These are phyloP conservation scores for Nicotiana rustica DNA, from an alignment of 305 asterid genomes.

Conservation along the genomic window DNA sequence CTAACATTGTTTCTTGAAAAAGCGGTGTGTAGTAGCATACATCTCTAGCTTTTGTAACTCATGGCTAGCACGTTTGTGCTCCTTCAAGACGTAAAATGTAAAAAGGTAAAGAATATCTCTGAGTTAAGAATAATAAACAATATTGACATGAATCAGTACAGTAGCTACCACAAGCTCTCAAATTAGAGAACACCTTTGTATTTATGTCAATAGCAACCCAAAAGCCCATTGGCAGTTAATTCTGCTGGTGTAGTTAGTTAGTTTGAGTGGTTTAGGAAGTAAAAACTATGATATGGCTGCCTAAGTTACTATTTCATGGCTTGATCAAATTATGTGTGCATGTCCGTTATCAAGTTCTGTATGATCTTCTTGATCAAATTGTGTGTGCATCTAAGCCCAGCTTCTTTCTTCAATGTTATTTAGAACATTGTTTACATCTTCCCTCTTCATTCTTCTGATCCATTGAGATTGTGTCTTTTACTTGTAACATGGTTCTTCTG, in stretches of 20 bases:
- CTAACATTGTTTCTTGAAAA: neutral
- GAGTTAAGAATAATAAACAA: neutral
- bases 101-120: neutral
- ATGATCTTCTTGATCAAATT: neutral
- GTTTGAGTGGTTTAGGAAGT: conserved; percentile 6
- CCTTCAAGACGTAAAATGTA: neutral
- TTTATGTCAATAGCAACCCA: neutral
- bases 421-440: neutral
- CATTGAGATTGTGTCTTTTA: neutral
- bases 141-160: neutral
- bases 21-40: conserved; percentile 4
- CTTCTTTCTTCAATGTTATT: neutral
- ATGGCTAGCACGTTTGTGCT: neutral
- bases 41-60: neutral
- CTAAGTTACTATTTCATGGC: neutral
- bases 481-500: neutral
- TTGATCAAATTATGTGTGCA: neutral
- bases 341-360: neutral
- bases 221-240: neutral
- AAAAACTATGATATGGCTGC: conserved; percentile 27
- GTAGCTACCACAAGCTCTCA: conserved; percentile 4
- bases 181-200: neutral
- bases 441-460: neutral
- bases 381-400: neutral
- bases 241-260: neutral